Base-by-base conservation (phyloP, 169 alveolate genomes). In the Cryptosporidium felis region DNA sequence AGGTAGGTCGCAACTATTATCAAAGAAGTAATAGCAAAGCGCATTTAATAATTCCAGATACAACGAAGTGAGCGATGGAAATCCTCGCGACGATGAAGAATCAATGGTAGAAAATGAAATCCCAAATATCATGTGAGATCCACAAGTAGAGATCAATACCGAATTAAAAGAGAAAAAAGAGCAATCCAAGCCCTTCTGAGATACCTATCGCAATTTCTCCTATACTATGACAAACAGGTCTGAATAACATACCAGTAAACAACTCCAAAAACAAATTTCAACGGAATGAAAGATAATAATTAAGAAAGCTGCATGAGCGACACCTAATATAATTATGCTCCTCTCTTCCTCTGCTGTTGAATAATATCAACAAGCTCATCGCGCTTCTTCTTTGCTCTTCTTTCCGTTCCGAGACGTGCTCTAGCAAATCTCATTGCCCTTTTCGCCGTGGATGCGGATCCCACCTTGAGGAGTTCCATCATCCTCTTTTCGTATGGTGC, bases 401-500 rank as follows among this genome's bases (percentile, higher is more conserved):
- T 93, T 91, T 98, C 99, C 49, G 99, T 98, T 34, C 99, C 99
- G 91, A 98, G 95, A 89, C 99, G 96, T 91, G 94, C 94, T 96
- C 97, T 97, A 63, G 99, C 99, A 82, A 97, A 91, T 94, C 97
- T 98, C 81, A 97, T 94, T 32, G 99, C 99, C 74, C 99, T 97
- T 95, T 98, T 98, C 82, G 94, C 94, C 47, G 99, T 95, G 82
- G 98, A 92, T n/a, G 99, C 95, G 51, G 98, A 93, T 56, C 99
- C 99, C 88, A 97, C 94, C 94, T 97, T 97, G 92, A 97, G 92
- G 89, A 97, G 92, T 92, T 98, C 99, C 89, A 98, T 94, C 95
- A 97, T 92, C 94, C 98, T 95, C 89, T 98, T 93, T 92, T 98
- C 99, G 91, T 97, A 97, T 40, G 99, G 99, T 47, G 99, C 98